Evolutionary conservation across 768 basidiomycete species (phyloP), one percentile per base, ranked within the genome.

Genomic region (Xerocomus potaroensis): DNA sequence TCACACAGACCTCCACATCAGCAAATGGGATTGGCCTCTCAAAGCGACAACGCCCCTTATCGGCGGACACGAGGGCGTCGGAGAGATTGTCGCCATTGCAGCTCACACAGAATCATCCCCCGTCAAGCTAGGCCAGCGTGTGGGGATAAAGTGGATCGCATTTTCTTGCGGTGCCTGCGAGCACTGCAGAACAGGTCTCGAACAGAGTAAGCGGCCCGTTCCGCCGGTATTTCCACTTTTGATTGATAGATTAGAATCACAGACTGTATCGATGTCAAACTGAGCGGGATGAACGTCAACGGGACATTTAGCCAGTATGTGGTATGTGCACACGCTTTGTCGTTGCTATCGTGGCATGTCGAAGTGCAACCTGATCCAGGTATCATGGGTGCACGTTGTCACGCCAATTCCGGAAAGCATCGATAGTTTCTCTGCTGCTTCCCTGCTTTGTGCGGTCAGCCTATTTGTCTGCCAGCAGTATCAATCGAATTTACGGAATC

Each of bases 31-130:
- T 61, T 93, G 92, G 92, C 91, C 91, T 0, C 47, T 87, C 9
- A 65, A 74, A n/a, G 72, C 79, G 27, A 77, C 72, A 43, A 72
- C 72, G 1, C 85, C 84, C 0, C 77, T 90, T 39, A 78, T 91
- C 47, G 87, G 87, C 14, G 88, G 91, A 0, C 91, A 92, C 60
- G 85, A 91, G 67, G 91, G 90, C 53, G 87, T 89, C 11, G 90
- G 91, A 15, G 69, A 74, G 34, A 68, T 95, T 45, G 84, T 92
- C 33, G 91, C 90, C 21, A 87, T 93, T 56, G 90, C 80, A 19
- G 71, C 75, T 8, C 68, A 83, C 61, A 84, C 87, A 0, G 52
- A 65, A 18, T 45, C 71, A 38, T 80, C 77, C 10, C 78, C 80
- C 0, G 77, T 91, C 53, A 80, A 85, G 59, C 49, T 90, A 30